Evolutionary conservation across 257 asterid species (phyloP), one percentile per base, ranked within the genome.

Genomic region (Jacaranda mimosifolia): DNA sequence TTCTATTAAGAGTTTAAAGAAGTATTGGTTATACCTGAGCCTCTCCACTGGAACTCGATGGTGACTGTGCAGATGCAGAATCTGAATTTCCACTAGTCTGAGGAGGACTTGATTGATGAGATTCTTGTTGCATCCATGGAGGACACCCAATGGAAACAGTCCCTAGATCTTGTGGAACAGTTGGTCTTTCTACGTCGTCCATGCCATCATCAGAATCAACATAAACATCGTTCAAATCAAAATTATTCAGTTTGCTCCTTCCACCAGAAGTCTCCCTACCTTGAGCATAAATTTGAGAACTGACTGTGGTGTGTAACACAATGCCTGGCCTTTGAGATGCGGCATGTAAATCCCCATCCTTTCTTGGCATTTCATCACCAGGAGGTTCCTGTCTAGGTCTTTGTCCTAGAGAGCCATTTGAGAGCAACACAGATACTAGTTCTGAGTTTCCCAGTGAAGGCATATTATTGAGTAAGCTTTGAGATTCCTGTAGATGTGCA

Each of bases 21-120:
- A 72, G 32, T 70, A 53, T 5, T n/a, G 13, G 70, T 65, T 63
- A 75, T 82, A 92, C 97, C 97, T 86, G 96, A 84, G 90, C 87
- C 77, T 89, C 94, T 63, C 94, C 97, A 60, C 79, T 88, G 85
- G 95, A 92, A 85, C 95, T 88, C 46, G 97, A 91, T 58, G 94
- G 94, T 80, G 97, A 91, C 77, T 83, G 96, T 1, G 94, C 90
- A 77, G 97, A 92, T 10, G 90, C 91, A 49, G 98, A 89, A 81
- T 88, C 98, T 14, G 98, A 91, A 79, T 89, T 91, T 63, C 96
- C 85, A 74, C 96, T 89, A 43, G 92, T 87, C 80, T 89, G 97
- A 77, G 94, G 97, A 72, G 97, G 97, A 86, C 97, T 89, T 70
- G 94, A 91, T 77, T 85, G 92, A 72, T 82, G 91, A 57, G 92